phyloP scores from a whole-genome alignment of 2,329 filamentous ascomycete species.

The Fusarium tuaranense region DNA sequence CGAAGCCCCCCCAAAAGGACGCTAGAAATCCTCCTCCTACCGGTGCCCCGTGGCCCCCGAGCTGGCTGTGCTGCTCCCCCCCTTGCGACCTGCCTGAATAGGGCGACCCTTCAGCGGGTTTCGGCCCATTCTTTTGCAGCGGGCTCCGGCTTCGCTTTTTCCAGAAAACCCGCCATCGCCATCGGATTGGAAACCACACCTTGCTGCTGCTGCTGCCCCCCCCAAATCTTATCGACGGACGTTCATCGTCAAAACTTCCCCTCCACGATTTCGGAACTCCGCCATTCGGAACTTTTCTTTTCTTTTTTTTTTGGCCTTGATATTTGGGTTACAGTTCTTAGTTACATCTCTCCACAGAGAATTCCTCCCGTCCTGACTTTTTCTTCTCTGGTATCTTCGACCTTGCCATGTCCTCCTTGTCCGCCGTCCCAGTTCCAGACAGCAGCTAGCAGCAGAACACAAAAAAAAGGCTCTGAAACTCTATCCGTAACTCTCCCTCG shows the following conservation, averaged over 20 bases:
- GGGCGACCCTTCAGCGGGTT: conserved; percentile 18
- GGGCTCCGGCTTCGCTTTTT: conserved; percentile 40
- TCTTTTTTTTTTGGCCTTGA: background rate
- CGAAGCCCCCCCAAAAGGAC: conserved; percentile 2
- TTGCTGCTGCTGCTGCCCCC: background rate
- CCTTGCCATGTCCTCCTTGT: conserved; percentile 34
- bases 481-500: background rate
- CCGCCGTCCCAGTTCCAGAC: background rate
- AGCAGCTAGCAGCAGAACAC: conserved; percentile 9
- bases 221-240: background rate
- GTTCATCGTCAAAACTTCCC: conserved; percentile 26
- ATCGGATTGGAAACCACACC: conserved; percentile 1
- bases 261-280: conserved; percentile 22
- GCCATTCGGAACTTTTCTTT: background rate
- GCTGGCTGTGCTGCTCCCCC: background rate
- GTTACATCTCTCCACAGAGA: background rate
- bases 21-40: conserved; percentile 3
- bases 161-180: conserved; percentile 41
- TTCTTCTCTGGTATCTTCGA: conserved; percentile 1
- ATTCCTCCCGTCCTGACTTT: background rate
- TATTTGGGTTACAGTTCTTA: background rate
- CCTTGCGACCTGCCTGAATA: conserved; percentile 40
- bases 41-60: background rate
- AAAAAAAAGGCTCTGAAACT: background rate
- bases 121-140: conserved; percentile 15